Evolutionary conservation across 768 basidiomycete species (phyloP).

Genomic region (Pholiota conissans): DNA sequence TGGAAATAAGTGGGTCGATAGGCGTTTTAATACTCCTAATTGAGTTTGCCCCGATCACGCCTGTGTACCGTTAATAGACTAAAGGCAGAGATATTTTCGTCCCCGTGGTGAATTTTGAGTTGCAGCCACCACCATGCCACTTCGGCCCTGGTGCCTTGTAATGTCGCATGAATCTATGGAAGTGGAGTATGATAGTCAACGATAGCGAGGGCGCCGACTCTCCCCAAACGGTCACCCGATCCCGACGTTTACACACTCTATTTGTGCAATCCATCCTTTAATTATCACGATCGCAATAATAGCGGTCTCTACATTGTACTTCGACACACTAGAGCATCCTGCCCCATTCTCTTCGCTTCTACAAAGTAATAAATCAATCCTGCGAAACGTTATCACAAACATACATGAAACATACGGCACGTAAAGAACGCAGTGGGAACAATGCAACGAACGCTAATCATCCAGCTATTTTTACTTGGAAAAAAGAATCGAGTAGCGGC

Average conservation of each 20-base stretch:
- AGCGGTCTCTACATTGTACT: background rate
- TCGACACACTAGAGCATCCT: background rate
- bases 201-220: background rate
- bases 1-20: background rate
- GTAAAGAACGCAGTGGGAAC: background rate
- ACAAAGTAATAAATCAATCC: background rate
- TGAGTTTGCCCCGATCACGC: background rate
- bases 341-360: background rate
- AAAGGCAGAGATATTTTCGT: background rate
- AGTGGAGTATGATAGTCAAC: background rate
- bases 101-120: background rate
- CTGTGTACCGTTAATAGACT: background rate
- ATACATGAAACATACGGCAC: too few species aligned
- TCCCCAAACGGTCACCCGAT: background rate
- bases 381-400: background rate
- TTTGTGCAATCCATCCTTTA: background rate
- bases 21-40: background rate
- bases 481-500: background rate
- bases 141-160: background rate
- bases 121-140: background rate
- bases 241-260: background rate
- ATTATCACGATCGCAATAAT: background rate
- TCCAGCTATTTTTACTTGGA: background rate
- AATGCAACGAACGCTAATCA: background rate
- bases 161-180: background rate